Base-by-base conservation (phyloP, 2,329 filamentous ascomycete species). In the Paramyrothecium sp. region DNA sequence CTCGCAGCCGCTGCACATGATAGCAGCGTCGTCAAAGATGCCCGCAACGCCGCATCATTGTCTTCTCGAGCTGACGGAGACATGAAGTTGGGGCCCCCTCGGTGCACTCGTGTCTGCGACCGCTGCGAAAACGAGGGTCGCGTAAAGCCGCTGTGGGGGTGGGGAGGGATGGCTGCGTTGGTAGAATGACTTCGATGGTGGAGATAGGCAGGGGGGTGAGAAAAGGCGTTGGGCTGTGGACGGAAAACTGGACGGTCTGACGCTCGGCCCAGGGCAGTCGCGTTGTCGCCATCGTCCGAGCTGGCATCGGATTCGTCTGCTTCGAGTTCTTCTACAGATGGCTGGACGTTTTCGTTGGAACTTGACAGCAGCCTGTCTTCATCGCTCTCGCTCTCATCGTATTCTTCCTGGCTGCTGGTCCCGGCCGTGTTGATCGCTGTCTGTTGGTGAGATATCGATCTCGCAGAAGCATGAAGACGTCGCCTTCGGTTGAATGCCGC, bases 1-100 rank as follows among this genome's bases (percentile, higher is more conserved):
- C 95, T 85, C 2, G 94, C 95, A 0, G 94, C 95, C 3, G 93
- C 92, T 0, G 92, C 94, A 67, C 92, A 96, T n/a, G 94, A 97
- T 13, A 99, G 84, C 13, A 99, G 82, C 0, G 95, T 98, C 1
- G 92, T 97, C n/a, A 99, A 81, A 52, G 92, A 97, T 20, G 95
- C 92, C 34, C 95, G 88, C 12, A 99, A 81, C 2, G 92, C 95
- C 30, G 92, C 95, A 66, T 99, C 95, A 66, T 98, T 93, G 65
- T 98, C 92, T 51, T 91, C 88, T 64, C 92, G 91, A 65, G 91
- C 86, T 3, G 86, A 85, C 2, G 91, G 89, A 0, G 89, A 88
- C 69, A 91, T 84, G 70, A 90, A 85, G 71, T 87, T 89, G 61
- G 81, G 74, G 54, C 78, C 68, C 48, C 69, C 73, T 48, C 74